A percentile compares a stretch with the other conserved stretches of the same genome.
phyloP scores from a whole-genome alignment of 2,329 filamentous ascomycete species.

The Penicillium sp. region DNA sequence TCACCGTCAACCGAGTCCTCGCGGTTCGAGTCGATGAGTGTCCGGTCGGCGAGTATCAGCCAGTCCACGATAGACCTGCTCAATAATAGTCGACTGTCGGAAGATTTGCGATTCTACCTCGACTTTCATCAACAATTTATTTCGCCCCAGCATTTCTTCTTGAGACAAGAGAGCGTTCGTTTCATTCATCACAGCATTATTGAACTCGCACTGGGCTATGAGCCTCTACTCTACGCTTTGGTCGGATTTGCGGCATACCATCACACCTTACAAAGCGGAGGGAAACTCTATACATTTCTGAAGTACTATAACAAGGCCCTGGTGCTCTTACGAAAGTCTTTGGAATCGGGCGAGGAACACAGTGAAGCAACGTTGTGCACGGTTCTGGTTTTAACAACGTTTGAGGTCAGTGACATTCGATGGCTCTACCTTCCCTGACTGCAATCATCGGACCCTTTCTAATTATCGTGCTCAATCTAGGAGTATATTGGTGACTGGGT shows the following conservation, averaged over 20 bases:
- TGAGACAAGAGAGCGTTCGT: slow-evolving; percentile 69
- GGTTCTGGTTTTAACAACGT: slow-evolving; percentile 87
- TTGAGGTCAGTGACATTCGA: slow-evolving; percentile 68
- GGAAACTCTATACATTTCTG: slow-evolving; percentile 78
- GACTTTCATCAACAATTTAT: slow-evolving; percentile 78
- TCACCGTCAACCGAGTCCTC: slow-evolving; percentile 58
- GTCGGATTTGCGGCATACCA: slow-evolving; percentile 91
- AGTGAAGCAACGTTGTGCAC: slow-evolving; percentile 77
- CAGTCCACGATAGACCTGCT: slow-evolving; percentile 33
- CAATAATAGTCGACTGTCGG: slow-evolving; percentile 46
- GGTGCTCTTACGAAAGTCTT: slow-evolving; percentile 69
- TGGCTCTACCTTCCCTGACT: background rate
- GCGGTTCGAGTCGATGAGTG: slow-evolving; percentile 41
- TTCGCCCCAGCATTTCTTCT: slow-evolving; percentile 78
- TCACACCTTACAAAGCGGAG: slow-evolving; percentile 69
- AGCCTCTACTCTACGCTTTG: slow-evolving; percentile 82
- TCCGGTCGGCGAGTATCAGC: slow-evolving; percentile 38
- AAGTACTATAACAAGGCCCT: slow-evolving; percentile 91
- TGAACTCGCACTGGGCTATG: slow-evolving; percentile 72
- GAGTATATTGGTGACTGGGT: slow-evolving; percentile 96
- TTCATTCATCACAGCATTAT: slow-evolving; percentile 76
- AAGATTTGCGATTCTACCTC: slow-evolving; percentile 77
- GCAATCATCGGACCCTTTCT: background rate
- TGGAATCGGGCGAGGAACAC: slow-evolving; percentile 72
- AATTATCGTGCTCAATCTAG: slow-evolving; percentile 50